phyloP scores from a whole-genome alignment of 108 stramenopile genomes.

The Skeletonema tropicum region DNA sequence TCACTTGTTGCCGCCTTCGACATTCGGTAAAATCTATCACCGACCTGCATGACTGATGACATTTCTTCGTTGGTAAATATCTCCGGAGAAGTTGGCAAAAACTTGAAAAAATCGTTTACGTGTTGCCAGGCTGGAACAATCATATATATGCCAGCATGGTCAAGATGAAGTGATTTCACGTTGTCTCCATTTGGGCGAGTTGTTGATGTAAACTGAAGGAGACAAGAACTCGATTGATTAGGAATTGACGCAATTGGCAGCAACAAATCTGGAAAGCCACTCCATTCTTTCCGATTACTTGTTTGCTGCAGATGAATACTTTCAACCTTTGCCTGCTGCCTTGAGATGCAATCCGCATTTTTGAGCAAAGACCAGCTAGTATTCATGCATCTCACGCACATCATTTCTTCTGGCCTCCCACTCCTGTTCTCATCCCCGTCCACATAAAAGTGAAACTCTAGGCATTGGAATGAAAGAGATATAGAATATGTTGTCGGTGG shows the following conservation, averaged over 20 bases:
- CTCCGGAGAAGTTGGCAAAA: constrained; percentile 45
- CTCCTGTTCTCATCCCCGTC: constrained; percentile 43
- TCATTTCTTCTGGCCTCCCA: constrained; percentile 5
- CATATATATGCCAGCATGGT: constrained; percentile 61
- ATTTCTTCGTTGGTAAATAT: constrained; percentile 50
- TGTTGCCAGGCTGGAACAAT: constrained; percentile 56
- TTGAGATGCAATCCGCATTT: constrained; percentile 18
- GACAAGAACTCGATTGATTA: background rate
- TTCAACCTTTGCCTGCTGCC: constrained; percentile 10
- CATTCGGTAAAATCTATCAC: constrained; percentile 73
- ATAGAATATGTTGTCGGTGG: constrained; percentile 73
- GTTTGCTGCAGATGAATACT: constrained; percentile 18
- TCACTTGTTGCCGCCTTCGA: background rate
- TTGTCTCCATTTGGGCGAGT: constrained; percentile 55
- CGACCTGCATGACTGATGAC: constrained; percentile 58
- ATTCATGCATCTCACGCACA: constrained; percentile 18
- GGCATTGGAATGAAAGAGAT: constrained; percentile 55
- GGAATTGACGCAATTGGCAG: constrained; percentile 6
- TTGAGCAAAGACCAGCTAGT: constrained; percentile 15
- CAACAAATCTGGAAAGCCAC: constrained; percentile 25
- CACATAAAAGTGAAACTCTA: constrained; percentile 43
- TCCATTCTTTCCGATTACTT: constrained; percentile 17
- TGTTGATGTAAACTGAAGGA: constrained; percentile 55
- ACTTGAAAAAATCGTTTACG: constrained; percentile 57
- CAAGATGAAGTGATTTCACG: constrained; percentile 57